Conservation (phyloP, 257 asterid genomes). For the Misopates orontium region DNA sequence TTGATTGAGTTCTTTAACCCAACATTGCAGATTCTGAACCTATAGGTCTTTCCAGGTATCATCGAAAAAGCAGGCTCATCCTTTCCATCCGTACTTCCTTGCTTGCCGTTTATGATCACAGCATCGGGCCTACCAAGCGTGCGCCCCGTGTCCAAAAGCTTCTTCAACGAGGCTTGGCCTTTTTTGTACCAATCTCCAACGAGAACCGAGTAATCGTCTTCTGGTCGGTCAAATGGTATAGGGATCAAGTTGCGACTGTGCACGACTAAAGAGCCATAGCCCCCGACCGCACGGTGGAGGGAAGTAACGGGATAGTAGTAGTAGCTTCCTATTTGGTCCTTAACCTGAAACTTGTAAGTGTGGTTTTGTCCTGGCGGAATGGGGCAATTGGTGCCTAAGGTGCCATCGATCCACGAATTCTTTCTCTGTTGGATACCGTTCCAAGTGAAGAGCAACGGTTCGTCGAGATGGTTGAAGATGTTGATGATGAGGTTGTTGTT, state of each 20-base stretch:
- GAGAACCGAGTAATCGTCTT: constrained; percentile 43
- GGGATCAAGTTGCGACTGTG: constrained; percentile 58
- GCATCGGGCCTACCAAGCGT: constrained; percentile 46
- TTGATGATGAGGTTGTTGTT: constrained; percentile 58
- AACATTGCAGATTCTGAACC: constrained; percentile 58
- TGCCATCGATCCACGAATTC: constrained; percentile 64
- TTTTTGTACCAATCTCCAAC: constrained; percentile 63
- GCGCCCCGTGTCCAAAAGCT: constrained; percentile 40
- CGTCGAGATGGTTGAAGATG: constrained; percentile 55
- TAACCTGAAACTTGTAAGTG: constrained; percentile 51
- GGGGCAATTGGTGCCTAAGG: constrained; percentile 51
- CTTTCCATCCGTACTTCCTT: constrained; percentile 29
- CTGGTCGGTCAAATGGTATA: constrained; percentile 52
- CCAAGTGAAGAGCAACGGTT: constrained; percentile 62
- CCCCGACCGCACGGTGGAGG: constrained; percentile 61
- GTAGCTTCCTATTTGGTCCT: constrained; percentile 59
- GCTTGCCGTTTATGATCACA: constrained; percentile 51
- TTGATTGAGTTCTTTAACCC: constrained; percentile 55
- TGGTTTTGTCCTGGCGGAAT: constrained; percentile 48
- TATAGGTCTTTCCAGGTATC: constrained; percentile 41
- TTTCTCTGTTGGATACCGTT: constrained; percentile 60
- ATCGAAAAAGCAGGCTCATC: constrained; percentile 47
- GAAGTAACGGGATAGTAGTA: constrained; percentile 60
- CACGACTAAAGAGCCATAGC: constrained; percentile 48
- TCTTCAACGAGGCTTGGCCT: constrained; percentile 31